Evolutionary conservation across 2,329 filamentous ascomycete genomes (phyloP).

Genomic region (Fusarium anthophilum): DNA sequence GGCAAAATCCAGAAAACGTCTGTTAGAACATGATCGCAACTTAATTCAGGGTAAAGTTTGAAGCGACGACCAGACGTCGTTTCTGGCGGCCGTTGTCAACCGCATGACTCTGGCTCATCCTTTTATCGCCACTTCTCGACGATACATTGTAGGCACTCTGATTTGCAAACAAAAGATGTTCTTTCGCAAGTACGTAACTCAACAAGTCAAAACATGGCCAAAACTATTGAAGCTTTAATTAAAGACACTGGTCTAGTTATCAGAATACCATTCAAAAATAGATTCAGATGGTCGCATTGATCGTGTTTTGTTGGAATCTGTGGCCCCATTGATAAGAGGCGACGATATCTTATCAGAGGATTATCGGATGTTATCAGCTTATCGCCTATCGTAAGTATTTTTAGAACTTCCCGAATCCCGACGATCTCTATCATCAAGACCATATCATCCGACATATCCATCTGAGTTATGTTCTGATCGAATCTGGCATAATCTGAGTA

Average conservation of each 20-base stretch:
- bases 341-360: not conserved
- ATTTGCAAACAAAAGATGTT: accelerated
- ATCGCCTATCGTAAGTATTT: not conserved
- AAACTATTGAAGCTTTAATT: accelerated
- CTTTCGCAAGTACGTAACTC: accelerated
- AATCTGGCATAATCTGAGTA: conserved; percentile 1
- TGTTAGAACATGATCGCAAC: not conserved
- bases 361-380: not conserved
- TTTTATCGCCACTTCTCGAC: no score
- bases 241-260: no score
- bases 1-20: not conserved
- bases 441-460: not conserved
- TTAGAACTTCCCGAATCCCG: not conserved
- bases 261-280: accelerated
- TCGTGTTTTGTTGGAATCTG: not conserved
- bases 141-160: no score
- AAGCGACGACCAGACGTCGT: accelerated
- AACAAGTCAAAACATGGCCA: accelerated
- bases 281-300: not conserved
- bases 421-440: not conserved
- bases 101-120: no score
- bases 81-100: not conserved
- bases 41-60: no score
- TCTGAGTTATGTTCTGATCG: not conserved
- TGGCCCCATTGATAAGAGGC: not conserved